Evolutionary conservation across 805 yeast species (phyloP).

Genomic region (Kodamaea neixiangensis): DNA sequence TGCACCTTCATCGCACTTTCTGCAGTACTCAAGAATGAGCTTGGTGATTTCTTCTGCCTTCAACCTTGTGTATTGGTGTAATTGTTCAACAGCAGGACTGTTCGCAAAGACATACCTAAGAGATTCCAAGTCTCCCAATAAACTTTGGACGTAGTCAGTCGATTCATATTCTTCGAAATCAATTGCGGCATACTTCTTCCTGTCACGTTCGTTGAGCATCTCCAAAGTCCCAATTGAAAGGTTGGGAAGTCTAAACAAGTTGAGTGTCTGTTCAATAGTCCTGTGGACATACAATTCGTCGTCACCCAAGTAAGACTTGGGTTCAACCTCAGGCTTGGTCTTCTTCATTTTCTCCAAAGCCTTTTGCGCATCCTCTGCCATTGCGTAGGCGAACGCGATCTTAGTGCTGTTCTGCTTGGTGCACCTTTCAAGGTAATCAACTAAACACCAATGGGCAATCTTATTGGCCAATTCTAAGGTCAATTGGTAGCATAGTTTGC

Average conservation of each 20-base stretch:
- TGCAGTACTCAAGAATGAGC: background rate
- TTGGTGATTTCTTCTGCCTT: background rate
- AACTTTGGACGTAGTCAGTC: background rate
- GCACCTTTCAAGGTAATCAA: background rate
- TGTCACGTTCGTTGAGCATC: background rate
- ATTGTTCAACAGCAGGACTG: background rate
- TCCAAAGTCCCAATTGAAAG: background rate
- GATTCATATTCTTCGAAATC: background rate
- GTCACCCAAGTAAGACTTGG: no score
- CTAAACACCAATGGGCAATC: background rate
- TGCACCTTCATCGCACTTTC: background rate
- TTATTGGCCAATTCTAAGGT: background rate
- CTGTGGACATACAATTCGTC: background rate
- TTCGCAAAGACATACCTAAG: background rate
- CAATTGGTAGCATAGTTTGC: background rate
- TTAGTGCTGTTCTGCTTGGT: background rate
- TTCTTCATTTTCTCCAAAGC: background rate
- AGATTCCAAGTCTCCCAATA: background rate
- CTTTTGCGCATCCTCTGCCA: background rate
- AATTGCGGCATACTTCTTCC: background rate
- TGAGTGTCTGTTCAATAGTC: background rate
- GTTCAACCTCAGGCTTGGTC: background rate
- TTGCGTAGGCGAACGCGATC: background rate
- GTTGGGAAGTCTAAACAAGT: background rate
- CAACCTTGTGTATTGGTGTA: background rate